Evolutionary conservation across 768 basidiomycete species (phyloP).

Genomic region (Pholiota conissans): DNA sequence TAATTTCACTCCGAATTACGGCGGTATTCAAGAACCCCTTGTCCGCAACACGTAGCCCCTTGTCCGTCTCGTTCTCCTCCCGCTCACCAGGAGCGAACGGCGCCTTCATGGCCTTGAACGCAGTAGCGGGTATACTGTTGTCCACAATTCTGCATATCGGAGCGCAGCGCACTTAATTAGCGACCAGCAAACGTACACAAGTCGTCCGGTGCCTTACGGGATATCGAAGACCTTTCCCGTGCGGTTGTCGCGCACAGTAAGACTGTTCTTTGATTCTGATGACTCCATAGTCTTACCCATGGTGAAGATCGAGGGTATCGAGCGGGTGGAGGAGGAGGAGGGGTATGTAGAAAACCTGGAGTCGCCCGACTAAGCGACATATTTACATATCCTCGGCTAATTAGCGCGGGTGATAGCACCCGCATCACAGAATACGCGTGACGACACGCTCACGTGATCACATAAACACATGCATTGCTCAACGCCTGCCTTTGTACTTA

Average conservation of each 20-base stretch:
- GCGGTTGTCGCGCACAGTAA: constrained; percentile 81
- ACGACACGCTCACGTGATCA: too few species aligned
- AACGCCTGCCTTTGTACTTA: neutral
- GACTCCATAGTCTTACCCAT: constrained; percentile 31
- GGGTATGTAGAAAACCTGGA: neutral
- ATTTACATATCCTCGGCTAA: neutral
- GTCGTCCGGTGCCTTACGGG: constrained; percentile 47
- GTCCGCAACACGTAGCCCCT: constrained; percentile 77
- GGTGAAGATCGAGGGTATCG: neutral
- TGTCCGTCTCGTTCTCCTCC: constrained; percentile 81
- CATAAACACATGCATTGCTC: neutral
- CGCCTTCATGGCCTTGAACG: constrained; percentile 77
- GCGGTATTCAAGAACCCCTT: constrained; percentile 84
- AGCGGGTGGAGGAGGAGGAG: constrained; percentile 3
- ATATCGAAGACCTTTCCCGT: constrained; percentile 77
- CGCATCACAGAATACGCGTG: neutral
- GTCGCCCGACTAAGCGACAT: neutral
- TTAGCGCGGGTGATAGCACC: neutral
- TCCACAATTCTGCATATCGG: constrained; percentile 60
- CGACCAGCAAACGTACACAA: neutral
- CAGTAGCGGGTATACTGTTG: constrained; percentile 78
- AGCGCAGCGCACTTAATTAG: constrained; percentile 5
- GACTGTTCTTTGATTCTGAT: constrained; percentile 27
- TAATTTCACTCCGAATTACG: constrained; percentile 78
- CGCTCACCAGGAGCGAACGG: constrained; percentile 57